phyloP scores from a whole-genome alignment of 2,329 filamentous ascomycete genomes.

The Neopestalotiopsis sp. region DNA sequence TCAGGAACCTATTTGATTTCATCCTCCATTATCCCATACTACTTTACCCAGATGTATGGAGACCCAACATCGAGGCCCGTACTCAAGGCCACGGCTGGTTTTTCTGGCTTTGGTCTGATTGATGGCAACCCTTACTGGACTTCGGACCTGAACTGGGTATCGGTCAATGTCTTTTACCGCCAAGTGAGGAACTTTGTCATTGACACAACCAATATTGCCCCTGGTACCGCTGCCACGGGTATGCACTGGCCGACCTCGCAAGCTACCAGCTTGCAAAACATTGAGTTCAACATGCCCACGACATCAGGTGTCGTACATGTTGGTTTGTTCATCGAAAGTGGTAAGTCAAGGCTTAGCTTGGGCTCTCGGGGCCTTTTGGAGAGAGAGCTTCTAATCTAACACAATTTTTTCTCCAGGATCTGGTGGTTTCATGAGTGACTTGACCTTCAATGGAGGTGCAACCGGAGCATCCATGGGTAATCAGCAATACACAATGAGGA shows the following conservation, averaged over 20 bases:
- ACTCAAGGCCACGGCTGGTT: slow-evolving; percentile 57
- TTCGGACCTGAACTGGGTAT: slow-evolving; percentile 42
- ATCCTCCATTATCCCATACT: slow-evolving; percentile 63
- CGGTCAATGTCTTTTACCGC: slow-evolving; percentile 67
- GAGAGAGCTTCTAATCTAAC: slow-evolving; percentile 16
- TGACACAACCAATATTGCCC: slow-evolving; percentile 48
- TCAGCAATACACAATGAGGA: slow-evolving; percentile 72
- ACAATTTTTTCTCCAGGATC: slow-evolving; percentile 31
- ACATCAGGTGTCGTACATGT: slow-evolving; percentile 35
- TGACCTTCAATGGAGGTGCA: slow-evolving; percentile 65
- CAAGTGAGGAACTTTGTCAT: slow-evolving; percentile 70
- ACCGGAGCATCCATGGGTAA: slow-evolving; percentile 69
- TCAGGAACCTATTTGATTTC: slow-evolving; percentile 61
- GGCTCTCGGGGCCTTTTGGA: slow-evolving; percentile 12
- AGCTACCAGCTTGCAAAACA: slow-evolving; percentile 56
- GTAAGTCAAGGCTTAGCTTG: slow-evolving; percentile 24
- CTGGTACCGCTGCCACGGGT: slow-evolving; percentile 40
- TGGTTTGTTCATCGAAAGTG: slow-evolving; percentile 38
- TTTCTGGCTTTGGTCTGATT: slow-evolving; percentile 61
- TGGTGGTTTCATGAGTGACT: slow-evolving; percentile 56
- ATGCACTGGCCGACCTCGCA: slow-evolving; percentile 71
- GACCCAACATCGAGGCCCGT: slow-evolving; percentile 61
- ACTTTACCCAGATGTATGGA: slow-evolving; percentile 66
- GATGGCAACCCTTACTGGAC: slow-evolving; percentile 58
- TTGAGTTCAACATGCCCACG: slow-evolving; percentile 51